These are phyloP conservation scores for Neurospora sp. DNA, from an alignment of 495 filamentous ascomycete species.

Conservation along the genomic window DNA sequence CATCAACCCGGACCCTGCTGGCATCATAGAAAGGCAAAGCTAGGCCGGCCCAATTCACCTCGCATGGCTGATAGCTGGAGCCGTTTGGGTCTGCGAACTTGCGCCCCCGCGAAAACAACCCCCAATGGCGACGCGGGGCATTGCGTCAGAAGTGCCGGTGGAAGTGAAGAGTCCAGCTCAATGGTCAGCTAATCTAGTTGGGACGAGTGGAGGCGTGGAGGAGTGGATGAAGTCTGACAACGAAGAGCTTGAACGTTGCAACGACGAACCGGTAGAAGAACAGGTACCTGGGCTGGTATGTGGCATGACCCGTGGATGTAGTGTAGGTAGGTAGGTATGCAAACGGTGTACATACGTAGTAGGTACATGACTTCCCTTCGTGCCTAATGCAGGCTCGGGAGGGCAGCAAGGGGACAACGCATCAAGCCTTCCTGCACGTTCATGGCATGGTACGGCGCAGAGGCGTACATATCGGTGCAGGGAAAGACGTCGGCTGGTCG, in stretches of 20 bases:
- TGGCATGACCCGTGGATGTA: not conserved
- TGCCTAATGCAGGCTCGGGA: constrained; percentile 15
- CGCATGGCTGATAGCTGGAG: constrained; percentile 7
- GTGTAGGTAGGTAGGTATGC: not conserved
- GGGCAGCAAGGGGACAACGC: constrained; percentile 20
- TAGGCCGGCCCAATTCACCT: constrained; percentile 10
- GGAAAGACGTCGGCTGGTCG: constrained; percentile 5
- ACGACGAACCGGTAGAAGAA: not conserved
- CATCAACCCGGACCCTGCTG: constrained; percentile 14
- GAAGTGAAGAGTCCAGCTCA: not conserved
- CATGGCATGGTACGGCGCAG: constrained; percentile 2
- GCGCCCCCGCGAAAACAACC: not conserved
- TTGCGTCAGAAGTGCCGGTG: constrained; percentile 11
- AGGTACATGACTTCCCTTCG: not conserved
- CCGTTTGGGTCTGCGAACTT: not conserved
- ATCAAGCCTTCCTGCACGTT: constrained; percentile 23
- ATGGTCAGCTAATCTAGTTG: not conserved
- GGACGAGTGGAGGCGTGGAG: not conserved
- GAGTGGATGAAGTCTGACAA: not conserved
- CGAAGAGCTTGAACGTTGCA: not conserved
- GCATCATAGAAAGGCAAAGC: constrained; percentile 8
- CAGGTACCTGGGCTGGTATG: not conserved
- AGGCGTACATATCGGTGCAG: constrained; percentile 10
- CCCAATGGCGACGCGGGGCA: constrained; percentile 6
- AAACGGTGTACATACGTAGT: not conserved